Evolutionary conservation across 805 yeast species (phyloP).

Genomic region (Kodamaea lidongshanica): DNA sequence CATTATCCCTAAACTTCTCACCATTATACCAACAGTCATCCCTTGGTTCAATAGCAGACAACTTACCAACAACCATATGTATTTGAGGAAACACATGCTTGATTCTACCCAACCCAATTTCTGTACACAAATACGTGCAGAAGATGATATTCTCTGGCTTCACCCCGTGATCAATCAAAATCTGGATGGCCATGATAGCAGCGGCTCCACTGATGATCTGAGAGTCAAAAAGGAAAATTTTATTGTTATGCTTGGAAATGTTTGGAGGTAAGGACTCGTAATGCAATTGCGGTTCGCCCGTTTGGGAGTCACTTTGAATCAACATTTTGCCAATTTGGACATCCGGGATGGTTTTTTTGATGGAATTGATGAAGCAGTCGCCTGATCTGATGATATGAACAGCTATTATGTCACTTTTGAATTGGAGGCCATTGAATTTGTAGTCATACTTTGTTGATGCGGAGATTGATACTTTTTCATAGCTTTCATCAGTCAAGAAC

Average conservation of each 20-base stretch:
- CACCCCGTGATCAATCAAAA: slow-evolving; percentile 75
- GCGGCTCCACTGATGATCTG: slow-evolving; percentile 92
- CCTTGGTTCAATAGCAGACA: slow-evolving; percentile 38
- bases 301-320: slow-evolving; percentile 78
- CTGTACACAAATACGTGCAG: slow-evolving; percentile 70
- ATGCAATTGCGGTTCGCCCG: slow-evolving; percentile 94
- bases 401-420: slow-evolving; percentile 52
- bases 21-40: slow-evolving; percentile 21
- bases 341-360: slow-evolving; percentile 71
- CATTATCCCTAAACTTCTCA: slow-evolving; percentile 40
- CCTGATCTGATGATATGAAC: slow-evolving; percentile 86
- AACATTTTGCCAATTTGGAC: slow-evolving; percentile 75
- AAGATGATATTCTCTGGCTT: slow-evolving; percentile 55
- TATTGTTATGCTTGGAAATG: slow-evolving; percentile 21
- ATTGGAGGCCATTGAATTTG: slow-evolving; percentile 35
- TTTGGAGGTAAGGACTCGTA: slow-evolving; percentile 63
- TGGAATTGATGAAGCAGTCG: slow-evolving; percentile 79
- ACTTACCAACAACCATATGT: slow-evolving; percentile 60
- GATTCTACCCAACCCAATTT: slow-evolving; percentile 67
- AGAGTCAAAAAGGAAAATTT: slow-evolving; percentile 72
- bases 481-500: slow-evolving; percentile 31
- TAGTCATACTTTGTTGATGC: slow-evolving; percentile 17
- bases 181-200: slow-evolving; percentile 88
- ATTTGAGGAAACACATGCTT: slow-evolving; percentile 68
- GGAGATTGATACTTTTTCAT: slow-evolving; percentile 25